phyloP scores from a whole-genome alignment of 1,139 yeast genomes.

The Scheffersomyces lignicola region DNA sequence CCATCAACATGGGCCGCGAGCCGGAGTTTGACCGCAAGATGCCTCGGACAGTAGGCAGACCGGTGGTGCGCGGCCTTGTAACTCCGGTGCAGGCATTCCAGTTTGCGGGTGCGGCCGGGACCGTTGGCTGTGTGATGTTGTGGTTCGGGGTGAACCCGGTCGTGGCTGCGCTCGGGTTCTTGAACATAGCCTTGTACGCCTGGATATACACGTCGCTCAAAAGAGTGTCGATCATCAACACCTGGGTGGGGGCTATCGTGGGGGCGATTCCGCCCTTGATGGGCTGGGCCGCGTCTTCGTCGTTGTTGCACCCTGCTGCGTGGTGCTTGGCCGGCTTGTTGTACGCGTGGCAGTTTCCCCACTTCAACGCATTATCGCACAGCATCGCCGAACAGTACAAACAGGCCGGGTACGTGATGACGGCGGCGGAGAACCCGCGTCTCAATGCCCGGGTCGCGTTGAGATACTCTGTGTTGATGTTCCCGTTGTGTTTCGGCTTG shows the following conservation, averaged over 20 bases:
- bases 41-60: slow-evolving; percentile 88
- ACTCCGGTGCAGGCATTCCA: slow-evolving; percentile 73
- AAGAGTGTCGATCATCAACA: slow-evolving; percentile 78
- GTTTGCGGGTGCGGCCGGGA: slow-evolving; percentile 77
- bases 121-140: slow-evolving; percentile 66
- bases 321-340: slow-evolving; percentile 91
- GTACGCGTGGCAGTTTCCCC: slow-evolving; percentile 99
- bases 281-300: slow-evolving; percentile 98
- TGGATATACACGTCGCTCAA: slow-evolving; percentile 92
- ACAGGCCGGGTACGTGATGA: slow-evolving; percentile 93
- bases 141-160: slow-evolving; percentile 82
- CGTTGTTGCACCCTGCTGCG: slow-evolving; percentile 83
- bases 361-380: slow-evolving; percentile 89
- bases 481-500: slow-evolving; percentile 86
- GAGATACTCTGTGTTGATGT: slow-evolving; percentile 85
- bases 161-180: slow-evolving; percentile 75
- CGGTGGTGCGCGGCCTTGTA: slow-evolving; percentile 83
- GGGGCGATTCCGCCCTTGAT: slow-evolving; percentile 98
- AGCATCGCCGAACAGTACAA: slow-evolving; percentile 85
- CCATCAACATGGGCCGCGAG: slow-evolving; percentile 96
- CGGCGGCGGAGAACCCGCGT: slow-evolving; percentile 90
- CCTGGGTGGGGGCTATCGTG: slow-evolving; percentile 98
- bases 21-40: slow-evolving; percentile 84
- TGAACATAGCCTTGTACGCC: slow-evolving; percentile 78
- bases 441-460: slow-evolving; percentile 92